Percentiles rank a stretch among this genome's conserved stretches.
Conservation (phyloP, 2,329 filamentous ascomycete genomes). For the Bertia moriformis region DNA sequence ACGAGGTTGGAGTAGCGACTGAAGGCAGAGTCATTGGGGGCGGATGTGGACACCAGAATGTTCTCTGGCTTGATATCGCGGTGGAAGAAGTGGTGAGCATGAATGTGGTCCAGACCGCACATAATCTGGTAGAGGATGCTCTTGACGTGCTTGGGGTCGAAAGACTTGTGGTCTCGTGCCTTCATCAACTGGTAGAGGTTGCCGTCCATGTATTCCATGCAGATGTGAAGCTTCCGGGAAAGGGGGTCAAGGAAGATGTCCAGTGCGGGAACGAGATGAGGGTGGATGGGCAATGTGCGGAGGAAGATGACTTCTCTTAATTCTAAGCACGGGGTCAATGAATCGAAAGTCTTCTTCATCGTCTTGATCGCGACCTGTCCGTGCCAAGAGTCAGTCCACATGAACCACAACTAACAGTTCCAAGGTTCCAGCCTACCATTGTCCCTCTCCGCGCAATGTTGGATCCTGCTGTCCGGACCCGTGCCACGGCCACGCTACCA, state of each 20-base stretch:
- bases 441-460: slow-evolving; percentile 80
- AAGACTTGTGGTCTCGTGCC: slow-evolving; percentile 81
- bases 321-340: slow-evolving; percentile 76
- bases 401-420: not conserved
- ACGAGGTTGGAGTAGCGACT: slow-evolving; percentile 84
- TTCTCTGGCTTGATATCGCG: slow-evolving; percentile 99
- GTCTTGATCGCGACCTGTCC: slow-evolving; percentile 91
- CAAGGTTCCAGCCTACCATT: slow-evolving; percentile 54
- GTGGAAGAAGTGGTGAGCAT: slow-evolving; percentile 94
- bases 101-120: slow-evolving; percentile 89
- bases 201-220: slow-evolving; percentile 99
- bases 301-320: slow-evolving; percentile 94
- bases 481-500: slow-evolving; percentile 81
- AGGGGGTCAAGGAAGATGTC: slow-evolving; percentile 97
- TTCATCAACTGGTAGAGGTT: slow-evolving; percentile 99
- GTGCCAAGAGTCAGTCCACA: not conserved
- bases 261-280: slow-evolving; percentile 87
- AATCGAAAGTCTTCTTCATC: slow-evolving; percentile 99
- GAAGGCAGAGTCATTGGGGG: slow-evolving; percentile 69
- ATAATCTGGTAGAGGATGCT: slow-evolving; percentile 97
- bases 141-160: slow-evolving; percentile 86
- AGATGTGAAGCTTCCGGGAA: slow-evolving; percentile 91
- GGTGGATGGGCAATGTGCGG: slow-evolving; percentile 71
- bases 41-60: slow-evolving; percentile 86
- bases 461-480: slow-evolving; percentile 80